phyloP scores from a whole-genome alignment of 305 asterid genomes.

The Rubia balearica region DNA sequence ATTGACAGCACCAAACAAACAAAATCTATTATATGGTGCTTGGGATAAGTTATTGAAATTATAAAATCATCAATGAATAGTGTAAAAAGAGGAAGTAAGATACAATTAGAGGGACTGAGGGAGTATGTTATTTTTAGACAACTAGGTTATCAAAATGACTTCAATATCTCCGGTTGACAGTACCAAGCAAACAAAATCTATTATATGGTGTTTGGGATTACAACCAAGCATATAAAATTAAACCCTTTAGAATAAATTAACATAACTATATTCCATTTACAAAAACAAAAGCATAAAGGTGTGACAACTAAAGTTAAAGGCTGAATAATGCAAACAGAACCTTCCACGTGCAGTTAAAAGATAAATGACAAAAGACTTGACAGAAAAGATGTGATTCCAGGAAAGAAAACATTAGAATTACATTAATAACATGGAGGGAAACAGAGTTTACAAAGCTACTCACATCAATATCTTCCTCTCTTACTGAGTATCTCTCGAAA shows the following conservation, averaged over 20 bases:
- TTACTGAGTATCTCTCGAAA: constrained; percentile 72
- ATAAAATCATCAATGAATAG: no score
- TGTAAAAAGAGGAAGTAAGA: no score
- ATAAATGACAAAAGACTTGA: neutral
- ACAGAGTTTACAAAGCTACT: constrained; percentile 22
- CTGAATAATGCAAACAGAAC: neutral
- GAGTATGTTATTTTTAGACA: no score
- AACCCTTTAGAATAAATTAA: neutral
- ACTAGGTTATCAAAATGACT: no score
- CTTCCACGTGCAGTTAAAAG: neutral
- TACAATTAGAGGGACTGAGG: no score
- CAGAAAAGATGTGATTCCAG: neutral
- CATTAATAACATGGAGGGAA: neutral
- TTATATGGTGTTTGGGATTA: no score
- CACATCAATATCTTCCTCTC: constrained; percentile 84
- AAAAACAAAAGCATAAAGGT: neutral
- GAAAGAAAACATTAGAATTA: neutral
- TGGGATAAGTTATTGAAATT: no score
- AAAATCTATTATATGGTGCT: no score
- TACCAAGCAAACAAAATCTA: no score
- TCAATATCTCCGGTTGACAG: no score
- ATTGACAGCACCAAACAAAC: no score
- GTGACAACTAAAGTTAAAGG: neutral
- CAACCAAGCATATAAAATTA: no score
- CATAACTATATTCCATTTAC: neutral